phyloP scores from a whole-genome alignment of 2,329 filamentous ascomycete genomes.

The Aspergillus sp. region DNA sequence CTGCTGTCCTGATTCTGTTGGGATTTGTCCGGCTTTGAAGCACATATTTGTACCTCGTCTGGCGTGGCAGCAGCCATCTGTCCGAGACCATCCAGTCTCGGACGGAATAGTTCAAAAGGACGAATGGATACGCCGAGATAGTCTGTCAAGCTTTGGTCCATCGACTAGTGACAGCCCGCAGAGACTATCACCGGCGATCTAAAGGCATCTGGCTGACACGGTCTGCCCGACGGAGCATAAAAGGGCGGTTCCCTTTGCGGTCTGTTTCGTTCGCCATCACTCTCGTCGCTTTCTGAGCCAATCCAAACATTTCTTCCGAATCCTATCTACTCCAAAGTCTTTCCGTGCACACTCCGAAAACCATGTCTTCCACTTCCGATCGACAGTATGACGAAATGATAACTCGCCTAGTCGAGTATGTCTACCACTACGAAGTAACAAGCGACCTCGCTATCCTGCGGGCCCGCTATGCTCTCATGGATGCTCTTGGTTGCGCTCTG shows the following conservation, averaged over 20 bases:
- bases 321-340: background rate
- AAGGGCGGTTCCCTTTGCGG: background rate
- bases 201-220: background rate
- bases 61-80: background rate
- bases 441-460: constrained; percentile 19
- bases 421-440: constrained; percentile 23
- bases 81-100: background rate
- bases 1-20: background rate
- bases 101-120: background rate
- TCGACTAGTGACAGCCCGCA: background rate
- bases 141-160: background rate
- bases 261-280: background rate
- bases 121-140: background rate
- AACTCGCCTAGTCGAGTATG: constrained; percentile 24
- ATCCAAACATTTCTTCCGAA: background rate
- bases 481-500: constrained; percentile 29
- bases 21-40: background rate
- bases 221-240: background rate
- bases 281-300: background rate
- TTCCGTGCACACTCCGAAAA: background rate
- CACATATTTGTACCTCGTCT: background rate
- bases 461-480: constrained; percentile 26
- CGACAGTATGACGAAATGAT: constrained; percentile 38
- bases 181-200: background rate
- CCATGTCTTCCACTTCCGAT: background rate